Evolutionary conservation across 495 filamentous ascomycete genomes (phyloP).

Genomic region (Trichoderma parareesei): DNA sequence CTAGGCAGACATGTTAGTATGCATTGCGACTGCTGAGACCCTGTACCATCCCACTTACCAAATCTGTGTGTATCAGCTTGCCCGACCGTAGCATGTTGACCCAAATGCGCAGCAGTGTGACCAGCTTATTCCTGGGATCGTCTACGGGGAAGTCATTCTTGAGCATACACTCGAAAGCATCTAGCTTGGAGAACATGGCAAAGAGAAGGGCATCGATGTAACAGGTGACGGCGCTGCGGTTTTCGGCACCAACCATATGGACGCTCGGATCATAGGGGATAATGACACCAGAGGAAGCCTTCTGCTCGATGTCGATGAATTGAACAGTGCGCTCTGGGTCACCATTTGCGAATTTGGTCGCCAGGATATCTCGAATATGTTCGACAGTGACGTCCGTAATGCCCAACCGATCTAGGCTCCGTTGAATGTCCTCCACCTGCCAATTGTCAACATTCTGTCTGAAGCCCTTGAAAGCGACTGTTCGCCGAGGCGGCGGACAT

Average conservation of each 20-base stretch:
- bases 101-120: conserved; percentile 73
- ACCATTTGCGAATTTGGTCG: conserved; percentile 53
- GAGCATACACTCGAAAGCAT: conserved; percentile 86
- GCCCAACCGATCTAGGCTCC: conserved; percentile 43
- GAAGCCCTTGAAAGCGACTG: neutral
- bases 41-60: conserved; percentile 47
- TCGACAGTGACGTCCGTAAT: conserved; percentile 47
- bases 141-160: conserved; percentile 46
- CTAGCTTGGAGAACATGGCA: conserved; percentile 87
- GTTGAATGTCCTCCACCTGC: conserved; percentile 49
- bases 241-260: conserved; percentile 77
- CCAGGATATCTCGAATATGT: conserved; percentile 65
- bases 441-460: neutral
- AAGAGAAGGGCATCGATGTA: conserved; percentile 90
- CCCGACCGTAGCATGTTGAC: conserved; percentile 85
- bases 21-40: neutral
- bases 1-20: conserved; percentile 40
- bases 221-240: conserved; percentile 78
- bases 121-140: conserved; percentile 62
- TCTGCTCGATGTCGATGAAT: conserved; percentile 64
- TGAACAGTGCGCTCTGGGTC: conserved; percentile 69
- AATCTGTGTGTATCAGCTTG: conserved; percentile 73
- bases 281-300: conserved; percentile 75
- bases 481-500: neutral
- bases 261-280: conserved; percentile 58